Evolutionary conservation across 306 rosid genomes (phyloP).

Genomic region (Erythrophleum fordii): DNA sequence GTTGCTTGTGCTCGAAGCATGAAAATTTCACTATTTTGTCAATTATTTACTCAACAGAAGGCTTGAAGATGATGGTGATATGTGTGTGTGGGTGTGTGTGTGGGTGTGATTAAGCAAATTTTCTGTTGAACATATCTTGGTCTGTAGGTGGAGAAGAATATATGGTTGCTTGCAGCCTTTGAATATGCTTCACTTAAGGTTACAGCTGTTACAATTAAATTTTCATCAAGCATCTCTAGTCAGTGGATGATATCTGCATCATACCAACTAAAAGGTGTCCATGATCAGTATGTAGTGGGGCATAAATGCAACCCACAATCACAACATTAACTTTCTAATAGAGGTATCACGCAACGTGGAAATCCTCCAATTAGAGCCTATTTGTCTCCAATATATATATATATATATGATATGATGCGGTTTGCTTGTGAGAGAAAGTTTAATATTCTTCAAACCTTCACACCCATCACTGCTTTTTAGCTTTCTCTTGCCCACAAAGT

Average conservation of each 20-base stretch:
- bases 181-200: constrained; percentile 56
- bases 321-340: constrained; percentile 44
- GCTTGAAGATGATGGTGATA: no score
- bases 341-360: constrained; percentile 40
- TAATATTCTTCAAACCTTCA: constrained; percentile 50
- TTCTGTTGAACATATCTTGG: neutral
- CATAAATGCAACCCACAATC: constrained; percentile 58
- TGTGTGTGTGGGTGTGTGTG: no score
- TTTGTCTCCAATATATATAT: constrained; percentile 28
- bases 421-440: constrained; percentile 41
- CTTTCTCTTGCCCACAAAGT: constrained; percentile 41
- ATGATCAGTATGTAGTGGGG: constrained; percentile 41
- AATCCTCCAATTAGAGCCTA: constrained; percentile 31
- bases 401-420: constrained; percentile 28
- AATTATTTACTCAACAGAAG: no score
- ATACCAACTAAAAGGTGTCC: constrained; percentile 34
- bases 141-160: neutral
- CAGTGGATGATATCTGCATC: constrained; percentile 32
- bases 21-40: no score
- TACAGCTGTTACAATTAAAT: constrained; percentile 43
- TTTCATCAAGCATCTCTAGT: constrained; percentile 33
- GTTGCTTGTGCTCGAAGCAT: neutral
- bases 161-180: constrained; percentile 8
- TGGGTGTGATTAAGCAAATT: neutral
- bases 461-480: constrained; percentile 43